Base-by-base conservation (phyloP, 352 stramenopile genomes). In the Phytopythium boreale region DNA sequence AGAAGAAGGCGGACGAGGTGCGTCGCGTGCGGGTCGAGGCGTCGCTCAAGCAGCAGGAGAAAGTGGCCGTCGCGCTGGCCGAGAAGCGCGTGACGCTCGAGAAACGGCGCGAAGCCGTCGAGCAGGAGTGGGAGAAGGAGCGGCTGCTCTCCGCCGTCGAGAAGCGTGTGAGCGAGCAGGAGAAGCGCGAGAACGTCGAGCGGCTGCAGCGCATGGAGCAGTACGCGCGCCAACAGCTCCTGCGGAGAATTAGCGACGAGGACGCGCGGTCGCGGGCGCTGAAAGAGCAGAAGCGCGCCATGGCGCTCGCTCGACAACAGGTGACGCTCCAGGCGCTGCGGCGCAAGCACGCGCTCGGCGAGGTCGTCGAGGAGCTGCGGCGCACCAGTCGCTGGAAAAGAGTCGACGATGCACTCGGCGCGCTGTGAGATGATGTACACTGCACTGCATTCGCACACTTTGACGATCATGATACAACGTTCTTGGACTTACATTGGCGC, bases 401-500 rank as follows among this genome's bases (percentile, higher is more conserved):
- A 61, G 78, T 92, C 66, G 80, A 92, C 59, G 82, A 90, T 29
- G 85, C 75, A 59, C 72, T 93, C 77, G 88, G 89, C 79, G 80
- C 49, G 20, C 46, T 80, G 27, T 83, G 71, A 73, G n/a, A 6
- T 5, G 63, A 15, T 20, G 4, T 29, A 39, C 6, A 12, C 1
- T 22, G 7, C 10, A 19, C 26, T 24, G 46, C 44, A 47, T 29
- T 56, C 22, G 22, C 47, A 31, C 22, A 56, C 5, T 34, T 36
- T 12, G 49, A n/a, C n/a, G n/a, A 34, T 37, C 49, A 26, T 22
- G 39, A 15, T 7, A 50, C 4, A 44, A 14, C 34, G 27, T 12
- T 43, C 29, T 41, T 41, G 31, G 31, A 58, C 27, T 58, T 44
- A 20, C 17, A 44, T 44, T 34, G 47, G 47, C 26, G 24, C 8